Percentiles rank a stretch among this genome's conserved stretches.
These are phyloP conservation scores for Kwoniella mangroviensis DNA, from an alignment of 768 basidiomycete genomes.

Conservation along the genomic window DNA sequence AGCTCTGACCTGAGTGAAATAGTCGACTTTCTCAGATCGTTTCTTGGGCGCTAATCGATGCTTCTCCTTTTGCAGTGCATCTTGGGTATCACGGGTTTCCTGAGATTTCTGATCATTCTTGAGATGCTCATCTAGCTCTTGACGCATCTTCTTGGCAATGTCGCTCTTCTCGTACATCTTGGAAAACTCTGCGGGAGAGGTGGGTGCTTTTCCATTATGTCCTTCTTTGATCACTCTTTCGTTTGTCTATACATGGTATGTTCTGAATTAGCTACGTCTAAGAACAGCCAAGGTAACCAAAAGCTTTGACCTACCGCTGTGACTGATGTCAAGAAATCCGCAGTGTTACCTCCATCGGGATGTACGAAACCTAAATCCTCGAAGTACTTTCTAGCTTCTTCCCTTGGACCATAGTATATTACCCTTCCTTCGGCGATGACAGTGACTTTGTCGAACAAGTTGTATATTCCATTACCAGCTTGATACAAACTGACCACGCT, in stretches of 20 bases:
- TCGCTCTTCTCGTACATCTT: conserved; percentile 36
- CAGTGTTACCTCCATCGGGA: conserved; percentile 45
- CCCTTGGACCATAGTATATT: conserved; percentile 61
- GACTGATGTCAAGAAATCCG: conserved; percentile 49
- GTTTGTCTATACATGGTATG: conserved; percentile 61
- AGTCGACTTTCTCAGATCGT: conserved; percentile 40
- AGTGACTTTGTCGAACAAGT: conserved; percentile 61
- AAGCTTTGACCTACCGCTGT: conserved; percentile 31
- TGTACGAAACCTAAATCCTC: conserved; percentile 52
- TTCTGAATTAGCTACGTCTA: too few species aligned
- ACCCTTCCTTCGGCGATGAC: conserved; percentile 61
- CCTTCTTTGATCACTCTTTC: conserved; percentile 79
- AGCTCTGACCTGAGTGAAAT: conserved; percentile 39
- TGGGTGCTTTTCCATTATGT: conserved; percentile 58
- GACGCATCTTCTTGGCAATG: conserved; percentile 39
- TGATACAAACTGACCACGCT: conserved; percentile 54
- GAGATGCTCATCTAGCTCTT: conserved; percentile 45
- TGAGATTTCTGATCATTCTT: conserved; percentile 10
- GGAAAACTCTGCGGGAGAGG: conserved; percentile 45
- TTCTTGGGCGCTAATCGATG: conserved; percentile 36
- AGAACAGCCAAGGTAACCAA: background rate
- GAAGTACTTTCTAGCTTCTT: conserved; percentile 59
- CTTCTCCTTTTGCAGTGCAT: conserved; percentile 37
- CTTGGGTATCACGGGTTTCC: conserved; percentile 35
- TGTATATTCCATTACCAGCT: conserved; percentile 46